Base-by-base conservation (phyloP, 345 rosid species). In the Ceriops decandra region DNA sequence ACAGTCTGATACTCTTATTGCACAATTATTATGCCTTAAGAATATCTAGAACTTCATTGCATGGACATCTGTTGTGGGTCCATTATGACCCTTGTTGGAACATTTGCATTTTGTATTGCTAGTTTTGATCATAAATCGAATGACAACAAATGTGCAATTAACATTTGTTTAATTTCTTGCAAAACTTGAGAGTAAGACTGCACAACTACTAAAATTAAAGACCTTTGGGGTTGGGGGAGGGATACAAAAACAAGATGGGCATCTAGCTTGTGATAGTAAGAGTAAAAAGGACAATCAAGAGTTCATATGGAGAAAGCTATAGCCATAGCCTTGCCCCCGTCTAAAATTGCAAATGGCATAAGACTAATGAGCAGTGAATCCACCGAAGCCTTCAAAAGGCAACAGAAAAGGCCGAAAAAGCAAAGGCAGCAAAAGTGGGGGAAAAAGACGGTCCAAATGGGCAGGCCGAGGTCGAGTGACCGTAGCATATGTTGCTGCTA, bases 351-450 rank as follows among this genome's bases (percentile, higher is more conserved):
- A 56, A 56, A 66, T 31, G 31, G 60, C 58, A 17, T 26, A 19
- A 52, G 59, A 20, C 72, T 36, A 71, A 60, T 52, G 52, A 62
- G 78, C 53, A 52, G 62, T 70, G 74, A 60, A 68, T 66, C 79
- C 70, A 71, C 69, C 77, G 11, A 71, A 62, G 66, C 10, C 31
- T 64, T 66, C 51, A 32, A 68, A 75, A 71, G 76, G 68, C 62
- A 57, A 9, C 5, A 13, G 26, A 42, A 42, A 42, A 15, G 49
- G 26, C 17, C 9, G 1, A 10, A 67, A 65, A 65, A 60, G 70
- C 58, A 66, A 62, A 42, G 74, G 64, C 26, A 57, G 64, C 0
- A 31, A 66, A 72, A 60, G 26, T 3, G 33, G 33, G 49, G 17
- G 27, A 3, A 69, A 71, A 66, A 67, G 63, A 42, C 54, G 63